phyloP scores from a whole-genome alignment of 768 basidiomycete species.

The Tylopilus sp. region DNA sequence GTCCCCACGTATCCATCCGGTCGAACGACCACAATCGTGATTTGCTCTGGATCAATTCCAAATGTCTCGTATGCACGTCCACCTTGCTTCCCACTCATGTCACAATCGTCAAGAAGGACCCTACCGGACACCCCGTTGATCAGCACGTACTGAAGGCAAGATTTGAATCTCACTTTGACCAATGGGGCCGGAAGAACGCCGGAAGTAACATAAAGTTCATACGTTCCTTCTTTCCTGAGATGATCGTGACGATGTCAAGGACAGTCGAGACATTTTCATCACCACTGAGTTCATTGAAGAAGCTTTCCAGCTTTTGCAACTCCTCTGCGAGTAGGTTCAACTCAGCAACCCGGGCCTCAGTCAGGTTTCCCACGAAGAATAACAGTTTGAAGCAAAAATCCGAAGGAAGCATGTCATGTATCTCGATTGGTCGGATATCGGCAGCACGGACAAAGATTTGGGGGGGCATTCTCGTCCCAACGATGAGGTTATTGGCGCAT shows the following conservation, averaged over 20 bases:
- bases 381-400: neutral
- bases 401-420: neutral
- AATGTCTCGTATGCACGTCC: conserved; percentile 32
- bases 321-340: neutral
- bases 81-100: conserved; percentile 27
- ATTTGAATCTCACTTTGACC: neutral
- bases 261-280: neutral
- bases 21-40: conserved; percentile 34
- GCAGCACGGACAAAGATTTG: neutral
- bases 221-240: neutral
- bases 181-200: conserved; percentile 4
- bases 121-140: conserved; percentile 11
- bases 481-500: neutral
- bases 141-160: neutral
- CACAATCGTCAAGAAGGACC: conserved; percentile 33
- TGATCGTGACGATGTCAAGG: neutral
- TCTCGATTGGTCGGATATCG: neutral
- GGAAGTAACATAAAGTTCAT: neutral
- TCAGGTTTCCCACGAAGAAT: neutral
- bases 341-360: neutral
- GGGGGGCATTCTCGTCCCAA: neutral
- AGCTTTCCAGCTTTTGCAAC: neutral
- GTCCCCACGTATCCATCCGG: conserved; percentile 38
- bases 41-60: conserved; percentile 28
- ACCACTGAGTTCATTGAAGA: neutral